Evolutionary conservation across 805 yeast species (phyloP).

Genomic region (Candida verbasci): DNA sequence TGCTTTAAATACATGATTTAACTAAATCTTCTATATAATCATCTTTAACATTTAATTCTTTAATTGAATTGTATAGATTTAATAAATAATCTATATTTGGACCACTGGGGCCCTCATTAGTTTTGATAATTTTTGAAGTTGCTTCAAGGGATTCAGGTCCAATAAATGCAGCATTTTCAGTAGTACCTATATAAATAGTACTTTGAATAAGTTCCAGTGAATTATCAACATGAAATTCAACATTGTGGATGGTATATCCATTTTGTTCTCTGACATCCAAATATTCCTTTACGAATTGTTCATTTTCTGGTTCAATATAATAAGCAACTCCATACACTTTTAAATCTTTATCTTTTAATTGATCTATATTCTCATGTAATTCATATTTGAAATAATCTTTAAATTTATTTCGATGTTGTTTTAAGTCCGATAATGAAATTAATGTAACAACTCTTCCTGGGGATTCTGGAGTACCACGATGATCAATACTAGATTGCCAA

Average conservation of each 20-base stretch:
- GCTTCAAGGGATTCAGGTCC: constrained; percentile 67
- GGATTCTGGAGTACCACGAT: constrained; percentile 79
- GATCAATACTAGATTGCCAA: constrained; percentile 90
- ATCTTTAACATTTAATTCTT: constrained; percentile 25
- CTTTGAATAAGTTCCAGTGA: constrained; percentile 38
- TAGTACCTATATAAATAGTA: constrained; percentile 77
- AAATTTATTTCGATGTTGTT: constrained; percentile 35
- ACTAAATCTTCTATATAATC: constrained; percentile 32
- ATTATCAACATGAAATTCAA: constrained; percentile 53
- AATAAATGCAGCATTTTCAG: constrained; percentile 73
- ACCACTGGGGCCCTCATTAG: constrained; percentile 76
- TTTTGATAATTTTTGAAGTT: constrained; percentile 59
- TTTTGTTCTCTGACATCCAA: constrained; percentile 84
- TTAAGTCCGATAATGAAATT: constrained; percentile 54
- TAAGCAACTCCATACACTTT: constrained; percentile 80
- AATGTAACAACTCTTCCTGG: constrained; percentile 91
- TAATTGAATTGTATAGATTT: constrained; percentile 46
- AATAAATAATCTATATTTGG: constrained; percentile 67
- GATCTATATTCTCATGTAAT: constrained; percentile 14
- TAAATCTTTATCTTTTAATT: constrained; percentile 39
- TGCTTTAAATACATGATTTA: constrained; percentile 4
- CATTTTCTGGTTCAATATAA: constrained; percentile 58
- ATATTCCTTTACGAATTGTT: constrained; percentile 57
- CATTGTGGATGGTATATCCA: constrained; percentile 71
- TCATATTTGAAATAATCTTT: constrained; percentile 39